Evolutionary conservation across 306 rosid genomes (phyloP).

Genomic region (Lithocarpus polystachyus): DNA sequence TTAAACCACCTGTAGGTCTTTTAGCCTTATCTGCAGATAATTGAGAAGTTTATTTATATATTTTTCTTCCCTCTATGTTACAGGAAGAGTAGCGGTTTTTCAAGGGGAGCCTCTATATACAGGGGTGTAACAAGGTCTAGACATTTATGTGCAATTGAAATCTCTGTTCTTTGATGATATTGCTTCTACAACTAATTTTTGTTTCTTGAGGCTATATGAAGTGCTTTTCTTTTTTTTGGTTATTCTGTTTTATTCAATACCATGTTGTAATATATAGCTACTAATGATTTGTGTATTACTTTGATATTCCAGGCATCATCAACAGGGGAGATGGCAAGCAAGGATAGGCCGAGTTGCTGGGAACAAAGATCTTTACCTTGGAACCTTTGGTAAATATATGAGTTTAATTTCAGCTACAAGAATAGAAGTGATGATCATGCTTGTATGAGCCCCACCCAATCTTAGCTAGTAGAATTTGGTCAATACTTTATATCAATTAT

Average conservation of each 20-base stretch:
- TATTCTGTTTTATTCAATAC: neutral
- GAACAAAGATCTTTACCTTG: constrained; percentile 89
- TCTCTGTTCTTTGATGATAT: neutral
- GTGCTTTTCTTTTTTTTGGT: neutral
- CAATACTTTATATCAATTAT: neutral
- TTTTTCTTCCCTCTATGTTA: neutral
- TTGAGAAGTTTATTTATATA: neutral
- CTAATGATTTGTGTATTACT: neutral
- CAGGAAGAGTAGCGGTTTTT: constrained; percentile 98
- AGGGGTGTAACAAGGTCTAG: constrained; percentile 90
- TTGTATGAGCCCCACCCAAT: neutral
- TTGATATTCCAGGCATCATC: constrained; percentile 74
- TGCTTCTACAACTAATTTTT: neutral
- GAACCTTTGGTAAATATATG: constrained; percentile 72
- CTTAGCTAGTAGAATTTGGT: neutral
- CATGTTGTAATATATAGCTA: neutral
- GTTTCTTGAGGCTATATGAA: neutral
- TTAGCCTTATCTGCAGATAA: neutral
- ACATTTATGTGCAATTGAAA: neutral
- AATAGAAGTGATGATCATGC: neutral
- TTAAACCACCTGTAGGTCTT: neutral
- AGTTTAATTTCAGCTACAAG: neutral
- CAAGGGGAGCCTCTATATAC: constrained; percentile 93
- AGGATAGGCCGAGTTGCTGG: constrained; percentile 99
- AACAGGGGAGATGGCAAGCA: constrained; percentile 99